Evolutionary conservation across 208 protist genomes (phyloP), one percentile per base, ranked within the genome.

Genomic region (Acanthamoeba sp.): DNA sequence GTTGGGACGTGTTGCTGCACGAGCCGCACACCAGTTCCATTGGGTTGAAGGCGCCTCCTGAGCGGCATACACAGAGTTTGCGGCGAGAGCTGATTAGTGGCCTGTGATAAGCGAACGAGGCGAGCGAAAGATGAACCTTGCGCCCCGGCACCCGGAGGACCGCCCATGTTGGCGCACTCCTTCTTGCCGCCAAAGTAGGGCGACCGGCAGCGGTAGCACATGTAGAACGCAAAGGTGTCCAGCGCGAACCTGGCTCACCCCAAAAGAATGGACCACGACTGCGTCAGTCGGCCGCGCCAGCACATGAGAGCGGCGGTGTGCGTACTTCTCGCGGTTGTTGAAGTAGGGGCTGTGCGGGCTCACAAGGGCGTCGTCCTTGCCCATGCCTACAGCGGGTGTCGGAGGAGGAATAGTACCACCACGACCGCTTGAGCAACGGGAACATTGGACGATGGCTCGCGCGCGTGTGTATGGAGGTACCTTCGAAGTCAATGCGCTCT

Each of bases 181-280:
- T 88, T 88, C 27, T 88, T 88, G 78, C 78, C 78, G 27, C 78
- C 78, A 88, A 57, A 88, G 78, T 88, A 88, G 27, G 78, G 78
- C 29, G 45, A 62, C 24, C 78, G n/a, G 42, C 78, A 88, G 78
- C 78, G 78, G 78, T 55, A 88, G 38, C 78, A 88, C 78, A 88
- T 52, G 40, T 57, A 57, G 34, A 62, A 88, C 18, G 78, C 78
- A 55, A 88, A 88, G 4, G 78, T 88, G 78, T 88, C 78, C 50
- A 52, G 6, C 9, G 36, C 78, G 50, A 42, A 88, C 34, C 78
- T 76, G 66, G 5, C 4, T n/a, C 12, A 20, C 66, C 29, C 7
- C 36, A 16, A 36, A 5, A 0, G 29, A 0, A 2, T 20, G n/a
- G 27, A 36, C n/a, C 14, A 71, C 29, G n/a, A n/a, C n/a, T n/a